Percentiles rank a stretch among this genome's conserved stretches.
Conservation (phyloP, 768 basidiomycete genomes). For the Naematelia encephala region DNA sequence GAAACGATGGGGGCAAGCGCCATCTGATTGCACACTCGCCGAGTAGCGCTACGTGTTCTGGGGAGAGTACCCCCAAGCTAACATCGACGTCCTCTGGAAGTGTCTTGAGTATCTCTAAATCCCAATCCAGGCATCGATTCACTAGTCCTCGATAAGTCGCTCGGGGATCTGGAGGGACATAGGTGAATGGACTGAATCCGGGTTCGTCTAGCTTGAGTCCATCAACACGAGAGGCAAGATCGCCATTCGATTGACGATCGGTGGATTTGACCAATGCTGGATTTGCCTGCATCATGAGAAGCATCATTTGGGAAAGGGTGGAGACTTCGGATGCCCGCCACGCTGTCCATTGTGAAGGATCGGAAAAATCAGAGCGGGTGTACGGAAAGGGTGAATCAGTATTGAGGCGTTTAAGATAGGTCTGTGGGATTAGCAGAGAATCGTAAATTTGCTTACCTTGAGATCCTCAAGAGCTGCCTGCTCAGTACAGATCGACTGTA, state of each 20-base stretch:
- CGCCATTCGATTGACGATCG: constrained; percentile 14
- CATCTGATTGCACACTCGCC: constrained; percentile 84
- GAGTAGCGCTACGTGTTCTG: constrained; percentile 73
- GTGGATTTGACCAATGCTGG: constrained; percentile 60
- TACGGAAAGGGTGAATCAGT: constrained; percentile 79
- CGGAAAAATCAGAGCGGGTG: constrained; percentile 78
- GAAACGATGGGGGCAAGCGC: constrained; percentile 77
- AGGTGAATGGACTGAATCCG: constrained; percentile 67
- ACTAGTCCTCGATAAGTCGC: constrained; percentile 80
- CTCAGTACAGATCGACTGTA: constrained; percentile 31
- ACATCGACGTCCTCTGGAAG: constrained; percentile 91
- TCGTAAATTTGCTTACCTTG: constrained; percentile 62
- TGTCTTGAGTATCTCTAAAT: constrained; percentile 83
- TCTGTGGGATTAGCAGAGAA: constrained; percentile 55
- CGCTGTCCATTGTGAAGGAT: constrained; percentile 73
- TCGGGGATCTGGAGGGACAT: constrained; percentile 82
- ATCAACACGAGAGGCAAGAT: constrained; percentile 19
- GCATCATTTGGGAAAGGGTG: constrained; percentile 80
- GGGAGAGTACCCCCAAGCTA: constrained; percentile 81
- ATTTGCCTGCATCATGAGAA: constrained; percentile 78
- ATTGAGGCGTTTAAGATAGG: constrained; percentile 86
- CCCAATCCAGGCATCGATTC: constrained; percentile 73
- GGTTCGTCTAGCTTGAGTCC: constrained; percentile 47
- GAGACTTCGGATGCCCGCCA: constrained; percentile 80
- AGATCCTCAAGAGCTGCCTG: constrained; percentile 82